These are phyloP conservation scores for Populus hybrid DNA, from an alignment of 441 rosid species.

Conservation along the genomic window DNA sequence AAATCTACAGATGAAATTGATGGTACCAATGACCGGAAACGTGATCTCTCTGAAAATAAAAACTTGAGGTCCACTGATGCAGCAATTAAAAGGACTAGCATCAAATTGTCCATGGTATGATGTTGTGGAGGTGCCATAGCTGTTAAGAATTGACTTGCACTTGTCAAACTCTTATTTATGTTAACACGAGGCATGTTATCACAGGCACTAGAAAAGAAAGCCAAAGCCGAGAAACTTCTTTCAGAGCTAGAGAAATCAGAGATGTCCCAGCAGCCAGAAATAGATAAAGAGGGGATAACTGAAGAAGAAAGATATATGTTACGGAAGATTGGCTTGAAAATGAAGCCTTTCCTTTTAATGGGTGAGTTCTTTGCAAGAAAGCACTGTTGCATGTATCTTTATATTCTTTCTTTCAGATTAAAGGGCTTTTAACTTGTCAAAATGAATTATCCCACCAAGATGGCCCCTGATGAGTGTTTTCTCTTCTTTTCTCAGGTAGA, in stretches of 20 bases:
- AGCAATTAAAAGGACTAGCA: conserved; percentile 51
- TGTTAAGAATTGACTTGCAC: conserved; percentile 6
- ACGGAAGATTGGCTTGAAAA: conserved; percentile 86
- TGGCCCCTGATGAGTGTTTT: conserved; percentile 20
- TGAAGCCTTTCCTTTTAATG: conserved; percentile 84
- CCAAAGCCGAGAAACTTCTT: conserved; percentile 72
- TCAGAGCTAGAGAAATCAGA: conserved; percentile 52
- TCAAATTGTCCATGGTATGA: conserved; percentile 74
- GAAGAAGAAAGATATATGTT: conserved; percentile 95
- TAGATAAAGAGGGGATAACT: conserved; percentile 80
- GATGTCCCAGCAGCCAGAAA: conserved; percentile 46
- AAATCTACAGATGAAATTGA: conserved; percentile 26
- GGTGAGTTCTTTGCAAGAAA: conserved; percentile 51
- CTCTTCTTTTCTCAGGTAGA: conserved; percentile 60
- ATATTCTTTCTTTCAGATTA: conserved; percentile 8
- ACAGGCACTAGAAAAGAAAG: conserved; percentile 86
- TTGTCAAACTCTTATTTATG: conserved; percentile 15
- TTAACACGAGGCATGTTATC: conserved; percentile 17
- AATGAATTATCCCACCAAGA: neutral
- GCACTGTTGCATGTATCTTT: neutral
- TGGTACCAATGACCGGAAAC: conserved; percentile 22
- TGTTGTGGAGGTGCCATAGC: conserved; percentile 19
- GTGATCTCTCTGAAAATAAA: conserved; percentile 27
- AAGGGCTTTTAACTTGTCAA: conserved; percentile 11
- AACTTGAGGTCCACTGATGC: conserved; percentile 45